Percentiles rank a stretch among this genome's conserved stretches.
phyloP scores from a whole-genome alignment of 225 moss, liverwort and hornwort species.

The Thuidium tamariscinum region DNA sequence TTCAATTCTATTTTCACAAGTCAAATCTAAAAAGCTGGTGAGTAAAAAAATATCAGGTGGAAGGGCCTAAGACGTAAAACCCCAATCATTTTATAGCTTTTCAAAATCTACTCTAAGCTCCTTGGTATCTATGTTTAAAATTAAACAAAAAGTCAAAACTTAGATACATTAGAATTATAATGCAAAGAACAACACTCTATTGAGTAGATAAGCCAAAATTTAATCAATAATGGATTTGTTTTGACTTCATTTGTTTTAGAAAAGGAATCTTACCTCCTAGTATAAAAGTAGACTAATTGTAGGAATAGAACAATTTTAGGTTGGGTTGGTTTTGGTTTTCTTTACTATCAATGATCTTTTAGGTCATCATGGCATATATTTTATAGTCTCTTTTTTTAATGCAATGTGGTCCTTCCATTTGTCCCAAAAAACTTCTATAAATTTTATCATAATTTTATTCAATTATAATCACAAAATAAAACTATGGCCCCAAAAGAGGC shows the following conservation, averaged over 20 bases:
- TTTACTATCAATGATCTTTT: rapidly evolving
- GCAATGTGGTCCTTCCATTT: not conserved
- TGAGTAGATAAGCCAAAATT: not conserved
- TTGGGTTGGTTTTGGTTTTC: not conserved
- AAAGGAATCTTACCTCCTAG: rapidly evolving
- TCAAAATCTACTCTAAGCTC: not conserved
- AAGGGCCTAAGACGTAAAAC: too few species aligned
- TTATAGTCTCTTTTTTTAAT: not conserved
- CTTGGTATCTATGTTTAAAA: not conserved
- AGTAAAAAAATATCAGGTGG: too few species aligned
- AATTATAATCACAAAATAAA: not conserved
- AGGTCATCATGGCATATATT: rapidly evolving
- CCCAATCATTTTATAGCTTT: rapidly evolving
- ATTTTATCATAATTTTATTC: not conserved
- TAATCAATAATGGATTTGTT: not conserved
- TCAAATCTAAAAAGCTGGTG: too few species aligned
- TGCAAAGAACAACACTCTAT: rapidly evolving
- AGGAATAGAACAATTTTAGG: rapidly evolving
- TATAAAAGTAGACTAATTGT: rapidly evolving
- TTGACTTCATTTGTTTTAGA: rapidly evolving
- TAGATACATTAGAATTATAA: rapidly evolving
- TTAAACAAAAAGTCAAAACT: not conserved
- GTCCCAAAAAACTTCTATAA: rapidly evolving
- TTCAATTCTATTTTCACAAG: too few species aligned
- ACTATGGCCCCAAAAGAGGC: too few species aligned